Evolutionary conservation across 1,284 basidiomycete genomes (phyloP), one percentile per base, ranked within the genome.

Genomic region (Porodaedalea pini): DNA sequence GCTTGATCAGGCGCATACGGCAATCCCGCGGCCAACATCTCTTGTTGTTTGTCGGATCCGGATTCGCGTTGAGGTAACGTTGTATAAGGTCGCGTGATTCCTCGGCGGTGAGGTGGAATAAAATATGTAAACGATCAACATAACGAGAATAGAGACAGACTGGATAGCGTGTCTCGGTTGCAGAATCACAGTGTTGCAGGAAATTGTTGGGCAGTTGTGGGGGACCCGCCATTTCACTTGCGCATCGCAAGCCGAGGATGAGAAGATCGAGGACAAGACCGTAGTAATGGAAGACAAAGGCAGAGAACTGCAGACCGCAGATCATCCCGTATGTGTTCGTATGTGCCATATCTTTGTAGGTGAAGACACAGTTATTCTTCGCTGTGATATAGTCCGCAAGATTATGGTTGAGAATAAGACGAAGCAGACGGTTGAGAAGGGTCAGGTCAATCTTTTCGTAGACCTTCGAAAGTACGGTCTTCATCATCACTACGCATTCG

Each of bases 11-110:
- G 34, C 97, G 82, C 97, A 99, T 99, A 59, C 97, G 89, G 70
- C 95, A 98, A 71, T 99, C 97, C 62, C 95, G 83, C 23, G 97
- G 97, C 97, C 97, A 98, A 77, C 97, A 99, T 57, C 94, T 90
- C 73, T 96, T 96, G 78, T 98, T 95, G 75, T 99, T 99, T 55
- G 95, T 98, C 8, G 96, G 96, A 73, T 98, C 95, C 10, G 95
- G 96, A 69, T 98, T 95, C 23, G 94, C 95, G 58, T 90, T 94
- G 62, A 98, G 85, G 73, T 96, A 98, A 29, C 97, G 88, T 73
- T 99, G 96, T 64, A 99, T 99, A 60, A 99, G 85, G 70, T 99
- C 97, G 55, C 96, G 83, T 19, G 94, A 90, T 72, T 99, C 97
- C 64, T 99, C 97, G 8, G 96, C 95, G n/a, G 86, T 91, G 79